Evolutionary conservation across 306 rosid genomes (phyloP).

Genomic region (Luffa aegyptiaca): DNA sequence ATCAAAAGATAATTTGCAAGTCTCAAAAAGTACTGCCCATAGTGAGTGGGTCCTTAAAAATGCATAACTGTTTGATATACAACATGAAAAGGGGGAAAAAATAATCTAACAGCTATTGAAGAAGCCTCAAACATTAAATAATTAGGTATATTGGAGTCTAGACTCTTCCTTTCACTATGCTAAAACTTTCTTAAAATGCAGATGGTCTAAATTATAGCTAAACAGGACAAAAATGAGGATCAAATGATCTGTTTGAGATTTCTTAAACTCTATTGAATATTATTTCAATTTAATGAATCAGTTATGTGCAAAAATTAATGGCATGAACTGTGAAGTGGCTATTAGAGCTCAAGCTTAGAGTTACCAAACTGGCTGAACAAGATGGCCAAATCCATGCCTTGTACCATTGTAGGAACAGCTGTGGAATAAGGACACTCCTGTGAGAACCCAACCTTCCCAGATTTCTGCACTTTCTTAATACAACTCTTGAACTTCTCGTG

Average conservation of each 20-base stretch:
- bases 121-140: neutral
- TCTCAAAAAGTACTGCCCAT: neutral
- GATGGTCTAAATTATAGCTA: neutral
- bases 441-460: conserved; percentile 73
- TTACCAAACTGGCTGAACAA: conserved; percentile 52
- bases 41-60: neutral
- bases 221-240: conserved; percentile 1
- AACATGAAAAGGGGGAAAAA: neutral
- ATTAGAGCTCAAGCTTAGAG: conserved; percentile 23
- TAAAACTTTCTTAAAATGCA: neutral
- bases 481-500: conserved; percentile 56
- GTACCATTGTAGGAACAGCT: conserved; percentile 61
- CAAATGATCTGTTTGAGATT: neutral
- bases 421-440: conserved; percentile 37
- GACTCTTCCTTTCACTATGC: neutral
- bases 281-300: neutral
- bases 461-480: conserved; percentile 37
- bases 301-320: neutral
- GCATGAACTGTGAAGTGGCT: conserved; percentile 27
- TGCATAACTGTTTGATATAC: neutral
- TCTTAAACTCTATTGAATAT: neutral
- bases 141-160: neutral
- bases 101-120: neutral
- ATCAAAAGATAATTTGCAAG: neutral
- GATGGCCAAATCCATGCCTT: conserved; percentile 82